Conservation (phyloP, 2,329 filamentous ascomycete species). For the Colletotrichum aenigma region DNA sequence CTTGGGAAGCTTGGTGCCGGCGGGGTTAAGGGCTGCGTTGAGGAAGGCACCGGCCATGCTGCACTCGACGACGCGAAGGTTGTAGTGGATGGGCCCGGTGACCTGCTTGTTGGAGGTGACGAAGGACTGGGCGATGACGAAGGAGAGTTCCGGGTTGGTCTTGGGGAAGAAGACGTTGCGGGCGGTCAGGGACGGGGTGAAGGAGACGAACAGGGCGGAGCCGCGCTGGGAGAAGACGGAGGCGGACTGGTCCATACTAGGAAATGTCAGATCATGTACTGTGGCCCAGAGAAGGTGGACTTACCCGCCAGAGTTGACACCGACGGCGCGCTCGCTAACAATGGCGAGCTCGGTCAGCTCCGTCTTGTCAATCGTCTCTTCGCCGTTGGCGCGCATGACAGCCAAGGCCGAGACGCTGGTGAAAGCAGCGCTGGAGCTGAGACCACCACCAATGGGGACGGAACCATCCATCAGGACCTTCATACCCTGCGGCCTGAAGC, state of each 20-base stretch:
- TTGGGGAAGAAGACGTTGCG: conserved; percentile 82
- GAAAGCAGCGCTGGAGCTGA: conserved; percentile 94
- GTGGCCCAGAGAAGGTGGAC: conserved; percentile 27
- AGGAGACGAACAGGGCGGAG: conserved; percentile 88
- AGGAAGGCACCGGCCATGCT: conserved; percentile 80
- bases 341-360: conserved; percentile 92
- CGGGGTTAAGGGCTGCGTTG: conserved; percentile 61
- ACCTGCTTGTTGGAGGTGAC: conserved; percentile 94
- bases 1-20: conserved; percentile 66
- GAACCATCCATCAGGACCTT: conserved; percentile 89
- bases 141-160: conserved; percentile 82
- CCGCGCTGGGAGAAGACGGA: conserved; percentile 91
- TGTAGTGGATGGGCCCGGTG: conserved; percentile 93
- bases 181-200: conserved; percentile 78
- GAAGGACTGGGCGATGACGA: conserved; percentile 94
- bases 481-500: conserved; percentile 76
- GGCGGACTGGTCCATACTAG: conserved; percentile 94
- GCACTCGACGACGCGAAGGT: conserved; percentile 94
- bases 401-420: conserved; percentile 89
- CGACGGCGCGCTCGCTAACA: conserved; percentile 90
- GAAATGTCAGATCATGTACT: neutral
- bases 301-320: conserved; percentile 94
- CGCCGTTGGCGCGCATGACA: conserved; percentile 84
- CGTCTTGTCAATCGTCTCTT: conserved; percentile 82
- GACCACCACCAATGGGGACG: conserved; percentile 88